These are phyloP conservation scores for Phytopythium delawarense DNA, from an alignment of 352 stramenopile species.

Conservation along the genomic window DNA sequence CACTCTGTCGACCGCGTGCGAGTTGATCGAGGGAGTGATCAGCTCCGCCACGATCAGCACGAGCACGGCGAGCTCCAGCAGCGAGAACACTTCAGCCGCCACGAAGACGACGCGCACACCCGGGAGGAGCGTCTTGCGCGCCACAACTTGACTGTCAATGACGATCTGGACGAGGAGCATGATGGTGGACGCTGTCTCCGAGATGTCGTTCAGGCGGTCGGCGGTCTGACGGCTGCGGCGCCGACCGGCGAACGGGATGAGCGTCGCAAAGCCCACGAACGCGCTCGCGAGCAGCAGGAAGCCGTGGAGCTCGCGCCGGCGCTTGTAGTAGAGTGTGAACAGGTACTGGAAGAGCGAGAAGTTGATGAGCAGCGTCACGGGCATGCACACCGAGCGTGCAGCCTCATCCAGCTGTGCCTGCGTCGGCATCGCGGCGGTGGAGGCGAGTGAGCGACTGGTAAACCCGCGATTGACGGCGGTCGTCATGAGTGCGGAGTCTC, in stretches of 20 bases:
- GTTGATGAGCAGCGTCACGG: conserved; percentile 26
- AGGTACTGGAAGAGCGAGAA: conserved; percentile 35
- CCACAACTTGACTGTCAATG: conserved; percentile 20
- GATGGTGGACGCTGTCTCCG: conserved; percentile 24
- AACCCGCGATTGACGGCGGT: no score
- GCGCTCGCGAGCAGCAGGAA: conserved; percentile 18
- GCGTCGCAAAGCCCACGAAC: conserved; percentile 15
- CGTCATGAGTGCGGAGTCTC: no score
- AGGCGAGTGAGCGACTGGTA: no score
- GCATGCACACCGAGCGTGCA: conserved; percentile 13
- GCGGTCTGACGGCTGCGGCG: no score
- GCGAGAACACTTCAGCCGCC: not conserved
- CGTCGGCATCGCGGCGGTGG: not conserved
- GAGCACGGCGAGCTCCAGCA: not conserved
- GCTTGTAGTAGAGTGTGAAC: conserved; percentile 20
- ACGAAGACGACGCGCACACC: conserved; percentile 15
- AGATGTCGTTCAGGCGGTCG: conserved; percentile 24
- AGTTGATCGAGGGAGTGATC: conserved; percentile 2
- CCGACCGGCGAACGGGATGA: conserved; percentile 2
- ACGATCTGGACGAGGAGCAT: conserved; percentile 40
- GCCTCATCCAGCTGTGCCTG: not conserved
- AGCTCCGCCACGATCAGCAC: conserved; percentile 9
- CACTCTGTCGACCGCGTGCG: not conserved
- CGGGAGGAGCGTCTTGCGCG: conserved; percentile 18
- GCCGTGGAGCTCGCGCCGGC: conserved; percentile 20